A percentile compares a stretch with the other conserved stretches of the same genome.
These are phyloP conservation scores for Epithemia pelagica DNA, from an alignment of 108 stramenopile species.

Conservation along the genomic window DNA sequence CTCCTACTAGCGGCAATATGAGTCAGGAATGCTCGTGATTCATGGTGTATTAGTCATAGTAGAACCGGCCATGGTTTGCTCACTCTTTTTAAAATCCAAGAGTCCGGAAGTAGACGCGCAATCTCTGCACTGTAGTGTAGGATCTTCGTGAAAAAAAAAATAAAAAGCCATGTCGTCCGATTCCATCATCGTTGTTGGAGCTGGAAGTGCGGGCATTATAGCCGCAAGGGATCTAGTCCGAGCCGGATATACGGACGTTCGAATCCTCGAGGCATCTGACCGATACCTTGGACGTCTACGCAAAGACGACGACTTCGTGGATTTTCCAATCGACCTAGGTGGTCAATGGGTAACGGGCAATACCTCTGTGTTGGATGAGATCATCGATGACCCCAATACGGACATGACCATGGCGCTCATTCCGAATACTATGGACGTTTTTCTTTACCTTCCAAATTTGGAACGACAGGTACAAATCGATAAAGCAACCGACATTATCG, in stretches of 20 bases:
- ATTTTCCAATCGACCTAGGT: slow-evolving; percentile 23
- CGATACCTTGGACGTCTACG: slow-evolving; percentile 18
- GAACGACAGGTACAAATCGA: too few species aligned
- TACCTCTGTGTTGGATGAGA: neutral
- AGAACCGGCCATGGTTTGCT: too few species aligned
- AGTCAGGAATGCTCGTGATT: too few species aligned
- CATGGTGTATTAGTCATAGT: too few species aligned
- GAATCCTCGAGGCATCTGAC: slow-evolving; percentile 19
- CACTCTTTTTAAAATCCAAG: too few species aligned
- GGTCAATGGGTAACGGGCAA: slow-evolving; percentile 18
- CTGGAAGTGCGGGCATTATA: slow-evolving; percentile 24
- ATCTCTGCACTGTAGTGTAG: too few species aligned
- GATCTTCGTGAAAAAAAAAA: too few species aligned
- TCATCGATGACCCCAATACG: neutral
- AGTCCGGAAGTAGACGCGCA: too few species aligned
- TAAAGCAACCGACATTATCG: too few species aligned
- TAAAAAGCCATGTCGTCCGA: too few species aligned
- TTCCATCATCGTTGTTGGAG: slow-evolving; percentile 21
- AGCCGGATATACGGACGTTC: slow-evolving; percentile 7
- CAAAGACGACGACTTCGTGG: slow-evolving; percentile 9
- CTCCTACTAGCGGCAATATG: too few species aligned
- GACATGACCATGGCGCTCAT: neutral
- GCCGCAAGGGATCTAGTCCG: slow-evolving; percentile 18
- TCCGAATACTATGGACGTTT: slow-evolving; percentile 1
- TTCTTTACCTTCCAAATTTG: neutral